Evolutionary conservation across 495 filamentous ascomycete species (phyloP), one percentile per base, ranked within the genome.

Genomic region (Podospora anserina): DNA sequence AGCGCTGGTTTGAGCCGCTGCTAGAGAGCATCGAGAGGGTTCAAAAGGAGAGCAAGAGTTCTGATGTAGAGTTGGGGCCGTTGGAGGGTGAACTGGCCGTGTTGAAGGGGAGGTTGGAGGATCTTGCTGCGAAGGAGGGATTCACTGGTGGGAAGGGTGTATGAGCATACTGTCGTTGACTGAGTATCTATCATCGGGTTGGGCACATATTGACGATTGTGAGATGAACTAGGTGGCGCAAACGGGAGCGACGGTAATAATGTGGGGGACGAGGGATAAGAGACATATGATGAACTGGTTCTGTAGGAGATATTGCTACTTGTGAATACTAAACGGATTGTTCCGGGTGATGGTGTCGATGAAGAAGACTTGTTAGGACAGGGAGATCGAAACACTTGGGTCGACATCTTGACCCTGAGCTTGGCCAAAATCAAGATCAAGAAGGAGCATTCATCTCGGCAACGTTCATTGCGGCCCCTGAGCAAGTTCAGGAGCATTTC

Each of bases 1-100:
- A 78, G 64, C 74, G 83, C 18, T 89, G 86, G 77, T 75, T 86
- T 30, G 76, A 79, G 44, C 88, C 88, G 34, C 66, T 89, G 68
- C 62, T 74, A 55, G 75, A 81, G 28, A 80, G 78, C 1, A 65
- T 82, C 5, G 77, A 75, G 69, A 75, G 73, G 69, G 81, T 89
- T 27, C 72, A 71, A 56, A 78, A 80, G 68, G 66, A 54, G 44
- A 70, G 67, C 6, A 70, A 68, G 55, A 55, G 23, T 78, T 75
- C 7, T 2, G 55, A 20, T 5, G 23, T 20, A 4, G 55, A 58
- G 55, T 23, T 58, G 66, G 66, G 72, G 15, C 72, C 63, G 28
- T 61, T 61, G 11, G 56, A 70, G 6, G 71, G 70, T 23, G 70
- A 80, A 59, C 68, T 83, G 44, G 69, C 70, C 19, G 75, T 83